A percentile compares a stretch with the other conserved stretches of the same genome.
phyloP scores from a whole-genome alignment of 176 grass and related monocot species.

The Guadua angustifolia region DNA sequence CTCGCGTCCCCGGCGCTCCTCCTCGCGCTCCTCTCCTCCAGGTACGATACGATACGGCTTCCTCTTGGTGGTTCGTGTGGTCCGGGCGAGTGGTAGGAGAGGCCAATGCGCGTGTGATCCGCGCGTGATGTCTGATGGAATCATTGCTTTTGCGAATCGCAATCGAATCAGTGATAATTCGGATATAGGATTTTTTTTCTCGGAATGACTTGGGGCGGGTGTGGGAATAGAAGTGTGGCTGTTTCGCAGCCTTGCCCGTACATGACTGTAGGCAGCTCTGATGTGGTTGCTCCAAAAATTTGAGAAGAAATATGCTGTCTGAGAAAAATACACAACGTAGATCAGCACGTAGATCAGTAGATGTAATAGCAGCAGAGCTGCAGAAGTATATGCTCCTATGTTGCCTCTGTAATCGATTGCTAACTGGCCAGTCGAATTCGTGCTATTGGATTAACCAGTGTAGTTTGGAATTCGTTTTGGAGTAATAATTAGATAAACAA shows the following conservation, averaged over 20 bases:
- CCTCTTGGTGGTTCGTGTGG: background rate
- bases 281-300: background rate
- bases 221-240: background rate
- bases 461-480: background rate
- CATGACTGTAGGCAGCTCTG: background rate
- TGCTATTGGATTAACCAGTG: slow-evolving; percentile 11
- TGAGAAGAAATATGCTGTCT: background rate
- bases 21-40: slow-evolving; percentile 76
- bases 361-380: background rate
- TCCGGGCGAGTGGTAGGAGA: background rate
- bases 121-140: slow-evolving; percentile 5
- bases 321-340: slow-evolving; percentile 9
- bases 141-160: background rate
- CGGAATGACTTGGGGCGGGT: background rate
- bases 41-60: slow-evolving; percentile 33
- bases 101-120: slow-evolving; percentile 36
- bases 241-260: background rate
- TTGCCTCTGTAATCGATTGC: background rate
- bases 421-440: background rate
- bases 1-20: slow-evolving; percentile 77
- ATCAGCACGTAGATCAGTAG: background rate
- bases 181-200: background rate
- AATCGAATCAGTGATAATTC: background rate
- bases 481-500: background rate
- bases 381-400: background rate